Evolutionary conservation across 1,284 basidiomycete species (phyloP), one percentile per base, ranked within the genome.

Genomic region (Marasmius sp.): DNA sequence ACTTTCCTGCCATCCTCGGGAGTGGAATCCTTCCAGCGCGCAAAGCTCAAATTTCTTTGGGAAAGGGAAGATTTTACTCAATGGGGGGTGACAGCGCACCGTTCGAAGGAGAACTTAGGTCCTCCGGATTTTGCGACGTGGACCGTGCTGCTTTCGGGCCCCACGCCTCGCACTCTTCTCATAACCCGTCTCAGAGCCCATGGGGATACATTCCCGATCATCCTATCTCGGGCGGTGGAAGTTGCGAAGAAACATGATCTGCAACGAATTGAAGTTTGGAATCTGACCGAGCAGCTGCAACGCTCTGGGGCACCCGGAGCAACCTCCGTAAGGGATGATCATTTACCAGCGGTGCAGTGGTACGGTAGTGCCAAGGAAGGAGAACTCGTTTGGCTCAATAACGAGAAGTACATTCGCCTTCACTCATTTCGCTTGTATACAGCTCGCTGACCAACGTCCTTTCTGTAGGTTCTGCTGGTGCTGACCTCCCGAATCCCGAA

Each of bases 301-400:
- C 80, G 77, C 6, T 58, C 66, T 20, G 63, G 65, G 12, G 64
- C 75, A 1, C 81, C 80, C 3, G 83, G 81, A 3, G 71, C 57
- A 56, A 80, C 77, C 1, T 66, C 66, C 22, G 67, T 72, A 36
- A 74, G 85, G 62, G 69, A 73, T 1, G 81, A 83, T 20, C 83
- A 86, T 68, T 65, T 88, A 20, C 77, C 85, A 4, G 75, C 81
- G 0, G 74, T 87, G 57, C 86, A 82, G 64, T 87, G 84, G 82
- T 89, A 89, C 69, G 82, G 82, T 14, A 57, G 63, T 5, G 80
- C 79, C 56, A 50, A 68, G 0, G 70, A 71, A 2, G 69, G 68
- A 12, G 70, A 80, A 11, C 65, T 86, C 3, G 71, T 76, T 11
- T 89, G 86, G 87, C 59, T 77, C 22, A 77, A 79, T 58, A 88